phyloP scores from a whole-genome alignment of 495 filamentous ascomycete species.

The Aspergillus affinis region DNA sequence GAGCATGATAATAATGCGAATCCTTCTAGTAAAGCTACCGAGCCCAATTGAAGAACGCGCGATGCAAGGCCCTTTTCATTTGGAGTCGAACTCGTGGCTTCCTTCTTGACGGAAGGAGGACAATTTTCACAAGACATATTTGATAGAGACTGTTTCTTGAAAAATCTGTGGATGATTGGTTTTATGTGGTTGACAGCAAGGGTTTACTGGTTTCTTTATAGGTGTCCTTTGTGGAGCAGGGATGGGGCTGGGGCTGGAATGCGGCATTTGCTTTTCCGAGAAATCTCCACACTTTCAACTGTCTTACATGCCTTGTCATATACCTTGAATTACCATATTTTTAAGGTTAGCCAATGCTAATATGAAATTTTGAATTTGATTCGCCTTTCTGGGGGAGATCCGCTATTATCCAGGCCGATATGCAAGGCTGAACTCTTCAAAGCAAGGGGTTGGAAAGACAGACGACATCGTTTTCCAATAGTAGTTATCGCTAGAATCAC shows the following conservation, averaged over 20 bases:
- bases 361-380: no score
- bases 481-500: no score
- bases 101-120: neutral
- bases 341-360: no score
- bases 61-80: neutral
- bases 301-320: no score
- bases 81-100: neutral
- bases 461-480: no score
- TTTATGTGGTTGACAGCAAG: neutral
- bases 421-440: no score
- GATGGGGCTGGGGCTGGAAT: neutral
- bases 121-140: neutral
- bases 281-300: neutral
- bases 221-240: neutral
- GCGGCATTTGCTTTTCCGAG: neutral
- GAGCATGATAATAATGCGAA: conserved; percentile 11
- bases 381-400: no score
- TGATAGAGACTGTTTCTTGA: neutral
- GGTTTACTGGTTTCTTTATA: neutral
- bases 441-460: no score
- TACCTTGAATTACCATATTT: no score
- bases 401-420: no score
- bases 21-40: conserved; percentile 7
- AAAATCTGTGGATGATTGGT: no score
- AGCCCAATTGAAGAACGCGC: neutral